phyloP scores from a whole-genome alignment of 2,329 filamentous ascomycete genomes.

The Nigrospora osmanthi region DNA sequence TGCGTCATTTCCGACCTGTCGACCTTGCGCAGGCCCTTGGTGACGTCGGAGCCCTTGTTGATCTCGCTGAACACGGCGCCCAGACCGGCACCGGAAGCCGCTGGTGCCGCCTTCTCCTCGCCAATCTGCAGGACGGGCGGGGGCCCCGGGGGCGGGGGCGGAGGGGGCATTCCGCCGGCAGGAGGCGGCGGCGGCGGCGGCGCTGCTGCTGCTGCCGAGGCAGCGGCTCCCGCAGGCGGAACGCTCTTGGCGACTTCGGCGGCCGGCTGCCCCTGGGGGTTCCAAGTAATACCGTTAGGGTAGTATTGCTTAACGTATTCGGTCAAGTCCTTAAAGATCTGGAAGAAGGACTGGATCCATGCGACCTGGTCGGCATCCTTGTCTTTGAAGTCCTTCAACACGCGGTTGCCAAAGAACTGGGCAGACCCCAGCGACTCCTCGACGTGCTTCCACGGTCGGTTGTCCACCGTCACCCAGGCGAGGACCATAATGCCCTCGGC shows the following conservation, averaged over 20 bases:
- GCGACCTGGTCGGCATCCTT: conserved; percentile 72
- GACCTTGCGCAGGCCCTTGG: conserved; percentile 82
- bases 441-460: conserved; percentile 77
- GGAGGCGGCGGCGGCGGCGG: conserved; percentile 44
- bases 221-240: conserved; percentile 29
- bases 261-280: conserved; percentile 66
- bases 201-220: conserved; percentile 31
- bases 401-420: conserved; percentile 91
- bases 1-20: conserved; percentile 96
- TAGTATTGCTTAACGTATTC: conserved; percentile 83
- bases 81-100: conserved; percentile 52
- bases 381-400: conserved; percentile 84
- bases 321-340: conserved; percentile 75
- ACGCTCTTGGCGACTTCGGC: conserved; percentile 58
- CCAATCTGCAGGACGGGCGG: conserved; percentile 58
- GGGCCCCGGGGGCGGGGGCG: conserved; percentile 64
- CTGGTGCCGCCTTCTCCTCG: conserved; percentile 35
- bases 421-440: conserved; percentile 75
- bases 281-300: conserved; percentile 76
- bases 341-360: conserved; percentile 90
- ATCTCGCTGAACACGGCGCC: conserved; percentile 86
- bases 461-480: conserved; percentile 82
- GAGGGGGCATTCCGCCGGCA: conserved; percentile 52
- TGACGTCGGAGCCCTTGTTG: conserved; percentile 84
- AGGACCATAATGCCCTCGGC: conserved; percentile 84